Base-by-base conservation (phyloP, 2,329 filamentous ascomycete genomes). In the Alternaria brassicicola region DNA sequence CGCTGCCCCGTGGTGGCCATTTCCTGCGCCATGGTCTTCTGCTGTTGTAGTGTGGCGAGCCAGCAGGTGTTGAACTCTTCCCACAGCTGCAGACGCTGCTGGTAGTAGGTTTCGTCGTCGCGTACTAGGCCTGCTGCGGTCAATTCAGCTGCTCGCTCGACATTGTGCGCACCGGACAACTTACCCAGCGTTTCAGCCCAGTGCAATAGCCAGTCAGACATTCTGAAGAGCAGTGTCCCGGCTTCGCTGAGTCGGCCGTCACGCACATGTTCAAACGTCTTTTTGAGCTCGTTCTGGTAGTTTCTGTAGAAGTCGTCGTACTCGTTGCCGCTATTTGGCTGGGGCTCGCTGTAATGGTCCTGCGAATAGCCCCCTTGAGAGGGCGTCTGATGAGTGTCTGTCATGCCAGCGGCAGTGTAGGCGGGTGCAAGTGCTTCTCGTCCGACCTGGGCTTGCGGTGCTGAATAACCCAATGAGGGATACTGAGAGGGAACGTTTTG, bases 61-160 rank as follows among this genome's bases (percentile, higher is more conserved):
- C 94, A 98, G 58, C 91, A 93, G 57, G 92, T 85, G 77, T 99
- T 98, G 80, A 98, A 97, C 67, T 97, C 90, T 69, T 90, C 88
- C 95, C 95, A 99, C 6, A 98, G 81, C 72, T 89, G 89, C 65
- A 97, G 85, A 54, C 93, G 88, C 67, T 95, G 89, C 55, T 84
- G 80, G 72, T 95, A 88, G 55, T 92, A 84, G 52, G 84, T 83
- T 72, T 90, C 87, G 76, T 97, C 90, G 80, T 98, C 93, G 71
- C 89, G 87, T 65, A 90, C 89, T 69, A 98, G 87, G 57, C 92
- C 93, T 97, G 79, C 93, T 97, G 78, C 63, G 73, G 76, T 78
- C 73, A 77, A 77, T 74, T 74, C 68, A 77, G 79, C 69, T 77
- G 77, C 75, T 78, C 70, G 67, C 66, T 61, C 69, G 56, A 61